These are phyloP conservation scores for Dianthus caryophyllus DNA, from an alignment of 148 eudicot species.

Conservation along the genomic window DNA sequence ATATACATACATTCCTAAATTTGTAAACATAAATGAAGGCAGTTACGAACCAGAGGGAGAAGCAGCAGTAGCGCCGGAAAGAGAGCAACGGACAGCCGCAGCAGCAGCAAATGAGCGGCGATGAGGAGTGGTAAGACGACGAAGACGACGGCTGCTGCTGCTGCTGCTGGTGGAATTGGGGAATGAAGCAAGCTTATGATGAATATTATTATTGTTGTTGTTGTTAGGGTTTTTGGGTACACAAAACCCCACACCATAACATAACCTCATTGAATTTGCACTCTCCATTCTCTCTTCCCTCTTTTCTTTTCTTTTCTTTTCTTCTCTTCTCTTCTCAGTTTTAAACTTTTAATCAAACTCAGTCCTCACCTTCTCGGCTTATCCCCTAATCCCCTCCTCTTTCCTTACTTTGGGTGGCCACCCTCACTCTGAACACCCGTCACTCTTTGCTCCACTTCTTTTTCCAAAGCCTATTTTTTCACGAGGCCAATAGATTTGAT, in stretches of 20 bases:
- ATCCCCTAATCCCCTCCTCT: too few relatives aligned
- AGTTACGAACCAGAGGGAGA: neutral
- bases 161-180: neutral
- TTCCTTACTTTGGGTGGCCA: too few relatives aligned
- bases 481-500: too few relatives aligned
- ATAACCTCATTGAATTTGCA: constrained; percentile 1
- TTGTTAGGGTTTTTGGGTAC: neutral
- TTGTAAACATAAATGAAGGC: neutral
- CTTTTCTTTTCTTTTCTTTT: neutral
- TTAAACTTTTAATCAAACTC: neutral
- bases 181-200: neutral
- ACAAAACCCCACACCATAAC: neutral
- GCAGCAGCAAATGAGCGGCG: neutral
- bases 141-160: too few relatives aligned
- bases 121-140: neutral
- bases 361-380: neutral
- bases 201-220: neutral
- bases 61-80: constrained; percentile 13
- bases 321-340: neutral
- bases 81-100: neutral
- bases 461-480: too few relatives aligned
- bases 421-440: too few relatives aligned
- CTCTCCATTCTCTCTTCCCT: constrained; percentile 1
- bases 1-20: too few relatives aligned
- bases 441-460: too few relatives aligned